These are phyloP conservation scores for Trichophaea hybrida DNA, from an alignment of 2,329 filamentous ascomycete genomes.

Conservation along the genomic window DNA sequence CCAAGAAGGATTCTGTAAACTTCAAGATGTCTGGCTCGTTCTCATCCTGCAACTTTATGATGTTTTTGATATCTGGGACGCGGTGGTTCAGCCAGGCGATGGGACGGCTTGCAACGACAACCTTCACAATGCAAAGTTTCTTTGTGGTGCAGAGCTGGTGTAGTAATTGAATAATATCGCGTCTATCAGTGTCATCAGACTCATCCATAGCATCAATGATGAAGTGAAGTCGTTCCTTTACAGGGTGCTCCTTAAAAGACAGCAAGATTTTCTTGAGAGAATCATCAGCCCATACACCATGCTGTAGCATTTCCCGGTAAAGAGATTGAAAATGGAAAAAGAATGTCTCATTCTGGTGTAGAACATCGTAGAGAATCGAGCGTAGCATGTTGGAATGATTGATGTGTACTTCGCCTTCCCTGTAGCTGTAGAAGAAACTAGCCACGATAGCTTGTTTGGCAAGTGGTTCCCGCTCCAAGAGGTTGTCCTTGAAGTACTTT, in stretches of 20 bases:
- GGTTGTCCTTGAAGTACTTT: not conserved
- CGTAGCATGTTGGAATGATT: not conserved
- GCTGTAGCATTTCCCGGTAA: not conserved
- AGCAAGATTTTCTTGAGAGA: not conserved
- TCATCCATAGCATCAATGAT: conserved; percentile 1
- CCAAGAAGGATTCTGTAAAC: not conserved
- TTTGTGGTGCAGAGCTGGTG: not conserved
- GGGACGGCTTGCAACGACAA: not conserved
- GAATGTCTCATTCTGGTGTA: not conserved
- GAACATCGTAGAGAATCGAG: not conserved
- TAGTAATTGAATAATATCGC: not conserved
- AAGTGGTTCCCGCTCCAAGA: not conserved
- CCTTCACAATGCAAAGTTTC: not conserved
- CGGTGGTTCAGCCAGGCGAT: not conserved
- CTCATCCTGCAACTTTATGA: not conserved
- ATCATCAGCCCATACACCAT: not conserved
- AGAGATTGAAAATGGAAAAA: not conserved
- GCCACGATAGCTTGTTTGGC: not conserved
- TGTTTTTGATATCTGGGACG: not conserved
- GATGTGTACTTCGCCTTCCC: not conserved
- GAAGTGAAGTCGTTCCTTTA: not conserved
- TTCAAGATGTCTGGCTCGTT: not conserved
- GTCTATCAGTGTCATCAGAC: not conserved
- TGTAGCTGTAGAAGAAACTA: conserved; percentile 1
- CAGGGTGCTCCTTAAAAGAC: not conserved